A percentile compares a stretch with the other conserved stretches of the same genome.
Conservation (phyloP, 768 basidiomycete species). For the Russula vinacea region DNA sequence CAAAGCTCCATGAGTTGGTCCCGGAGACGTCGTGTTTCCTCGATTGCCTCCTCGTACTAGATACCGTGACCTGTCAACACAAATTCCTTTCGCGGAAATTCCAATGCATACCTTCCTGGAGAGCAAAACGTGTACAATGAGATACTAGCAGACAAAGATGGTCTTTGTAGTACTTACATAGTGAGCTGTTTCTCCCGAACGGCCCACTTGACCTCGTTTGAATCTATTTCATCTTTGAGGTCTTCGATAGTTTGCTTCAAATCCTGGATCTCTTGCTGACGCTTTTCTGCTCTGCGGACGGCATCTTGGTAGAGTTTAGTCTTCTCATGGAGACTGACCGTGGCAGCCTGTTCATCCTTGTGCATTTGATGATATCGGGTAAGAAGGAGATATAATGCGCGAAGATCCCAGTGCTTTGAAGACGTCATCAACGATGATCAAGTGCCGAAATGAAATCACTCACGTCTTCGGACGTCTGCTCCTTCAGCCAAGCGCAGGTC, state of each 20-base stretch:
- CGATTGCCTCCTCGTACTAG: slow-evolving; percentile 29
- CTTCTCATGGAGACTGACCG: slow-evolving; percentile 23
- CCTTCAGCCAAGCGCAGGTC: slow-evolving; percentile 27
- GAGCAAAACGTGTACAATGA: slow-evolving; percentile 8
- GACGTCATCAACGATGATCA: not conserved
- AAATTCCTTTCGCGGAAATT: not conserved
- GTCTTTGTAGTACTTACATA: slow-evolving; percentile 8
- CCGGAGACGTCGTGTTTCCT: slow-evolving; percentile 25
- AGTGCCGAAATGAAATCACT: not conserved
- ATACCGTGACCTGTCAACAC: slow-evolving; percentile 11
- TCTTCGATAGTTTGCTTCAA: slow-evolving; percentile 21
- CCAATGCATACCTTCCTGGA: slow-evolving; percentile 26
- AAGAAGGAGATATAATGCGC: slow-evolving; percentile 29
- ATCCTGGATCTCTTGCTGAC: slow-evolving; percentile 16
- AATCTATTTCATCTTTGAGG: slow-evolving; percentile 22
- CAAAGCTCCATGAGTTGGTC: slow-evolving; percentile 23
- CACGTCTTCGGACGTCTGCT: slow-evolving; percentile 26
- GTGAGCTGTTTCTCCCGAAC: slow-evolving; percentile 22
- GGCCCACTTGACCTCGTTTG: slow-evolving; percentile 23
- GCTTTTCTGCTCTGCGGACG: slow-evolving; percentile 17
- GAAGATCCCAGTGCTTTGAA: slow-evolving; percentile 30
- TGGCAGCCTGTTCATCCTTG: slow-evolving; percentile 29
- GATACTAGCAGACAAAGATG: not conserved
- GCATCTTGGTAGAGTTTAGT: slow-evolving; percentile 28
- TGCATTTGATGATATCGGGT: slow-evolving; percentile 30